Base-by-base conservation (phyloP, 2,329 filamentous ascomycete genomes). In the Exophiala aquamarina region DNA sequence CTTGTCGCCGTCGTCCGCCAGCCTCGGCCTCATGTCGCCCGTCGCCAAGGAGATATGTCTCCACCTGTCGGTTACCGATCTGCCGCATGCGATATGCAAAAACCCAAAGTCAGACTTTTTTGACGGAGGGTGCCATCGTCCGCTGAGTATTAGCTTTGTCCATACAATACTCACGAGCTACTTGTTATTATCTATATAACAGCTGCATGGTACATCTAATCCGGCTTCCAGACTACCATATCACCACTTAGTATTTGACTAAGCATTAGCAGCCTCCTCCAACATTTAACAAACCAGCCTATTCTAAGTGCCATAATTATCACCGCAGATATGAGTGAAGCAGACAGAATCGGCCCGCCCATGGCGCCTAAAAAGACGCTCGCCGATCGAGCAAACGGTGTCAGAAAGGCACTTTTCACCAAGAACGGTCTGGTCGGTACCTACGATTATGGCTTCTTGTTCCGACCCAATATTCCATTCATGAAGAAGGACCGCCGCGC, bases 401-500 rank as follows among this genome's bases (percentile, higher is more conserved):
- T 62, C 14, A 62, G 67, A 36, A 59, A 62, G 34, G 23, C 65
- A 11, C 67, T 73, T 44, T 70, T 69, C 8, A 74, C 72, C 17
- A 70, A 61, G 52, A 78, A 90, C 1, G 91, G 91, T 10, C 76
- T 95, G 19, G 68, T 96, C 46, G 91, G 91, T 54, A 77, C 83
- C 59, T 96, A 96, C 68, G 87, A 96, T 75, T 96, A 96, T 77
- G 87, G 67, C 28, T 93, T 90, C 62, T 82, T 96, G 32, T 95
- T 96, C 75, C 82, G 73, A 17, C 87, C 78, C 1, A 90, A 87
- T 57, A 69, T 95, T 17, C 91, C 91, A 0, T 95, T 95, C 67
- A 83, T 93, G 75, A 83, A 79, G 62, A 81, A 79, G 64, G 60
- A 70, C 7, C 71, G 71, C 13, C 70, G 72, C 47, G 72, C 76